Base-by-base conservation (phyloP, 495 filamentous ascomycete species). In the Entonaema liquescens region DNA sequence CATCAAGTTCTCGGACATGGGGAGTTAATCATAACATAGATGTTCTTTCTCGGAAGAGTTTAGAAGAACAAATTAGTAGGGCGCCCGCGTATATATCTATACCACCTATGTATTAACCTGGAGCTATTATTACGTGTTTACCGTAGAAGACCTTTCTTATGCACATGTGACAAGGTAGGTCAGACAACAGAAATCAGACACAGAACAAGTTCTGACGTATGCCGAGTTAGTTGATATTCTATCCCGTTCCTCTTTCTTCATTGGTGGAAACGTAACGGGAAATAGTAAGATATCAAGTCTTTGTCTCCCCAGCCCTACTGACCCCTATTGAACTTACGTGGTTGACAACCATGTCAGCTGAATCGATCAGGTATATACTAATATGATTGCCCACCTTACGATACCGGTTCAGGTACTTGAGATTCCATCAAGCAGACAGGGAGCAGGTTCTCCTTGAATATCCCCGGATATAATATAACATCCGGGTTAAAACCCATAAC, bases 141-240 rank as follows among this genome's bases (percentile, higher is more conserved):
- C 31, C 31, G 7, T 13, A 42, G 38, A 4, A 42, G 5, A 13
- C 38, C 38, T n/a, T 21, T 25, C 35, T 11, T 36, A 56, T 17
- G 15, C 19, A 13, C 25, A 33, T 44, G 11, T 56, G 52, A 23
- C 38, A 25, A 12, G 38, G 21, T 47, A 58, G 40, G 52, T 62
- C 42, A 44, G 40, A 58, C 36, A n/a, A 54, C 23, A 28, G 26
- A 54, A 35, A n/a, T n/a, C n/a, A n/a, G 40, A 58, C 36, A 54
- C 23, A 28, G 26, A 54, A 35, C 3, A 13, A 28, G 57, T 52
- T 57, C 62, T 72, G 59, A 67, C 63, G 69, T 72, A 28, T 59
- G 59, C 59, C 59, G 44, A 67, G 62, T 8, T n/a, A 28, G 29
- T 25, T 59, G 60, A 52, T 54, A 42, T 35, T 56, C 11, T 21